Percentiles rank a stretch among this genome's conserved stretches.
Evolutionary conservation across 2,329 filamentous ascomycete genomes (phyloP).

Genomic region (Ophiostoma fasciatum): DNA sequence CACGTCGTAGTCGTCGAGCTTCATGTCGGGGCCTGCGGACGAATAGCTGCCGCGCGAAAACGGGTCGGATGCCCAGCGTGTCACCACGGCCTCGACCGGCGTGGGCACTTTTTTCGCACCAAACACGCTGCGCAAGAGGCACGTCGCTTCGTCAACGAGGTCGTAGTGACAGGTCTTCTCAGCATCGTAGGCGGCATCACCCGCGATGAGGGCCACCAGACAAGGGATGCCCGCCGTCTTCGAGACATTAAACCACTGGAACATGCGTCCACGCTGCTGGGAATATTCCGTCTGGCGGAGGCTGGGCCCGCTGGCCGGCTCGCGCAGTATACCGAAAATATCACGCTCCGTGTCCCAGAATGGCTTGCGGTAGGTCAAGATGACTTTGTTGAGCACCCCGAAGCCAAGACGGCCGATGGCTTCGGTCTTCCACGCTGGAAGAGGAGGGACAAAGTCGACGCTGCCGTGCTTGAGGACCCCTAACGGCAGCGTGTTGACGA

Average conservation of each 20-base stretch:
- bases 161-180: conserved; percentile 62
- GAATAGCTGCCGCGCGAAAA: conserved; percentile 96
- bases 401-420: conserved; percentile 78
- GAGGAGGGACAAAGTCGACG: conserved; percentile 72
- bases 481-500: conserved; percentile 82
- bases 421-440: conserved; percentile 75
- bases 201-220: conserved; percentile 86
- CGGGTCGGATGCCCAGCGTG: conserved; percentile 78
- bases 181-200: conserved; percentile 79
- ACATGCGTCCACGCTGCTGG: conserved; percentile 73
- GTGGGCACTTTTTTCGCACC: conserved; percentile 48
- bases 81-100: conserved; percentile 76
- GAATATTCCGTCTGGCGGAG: conserved; percentile 68
- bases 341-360: conserved; percentile 88
- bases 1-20: conserved; percentile 75
- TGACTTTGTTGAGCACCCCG: conserved; percentile 87
- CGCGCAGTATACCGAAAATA: conserved; percentile 83
- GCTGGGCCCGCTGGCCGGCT: conserved; percentile 54
- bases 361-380: conserved; percentile 72
- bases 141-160: conserved; percentile 67
- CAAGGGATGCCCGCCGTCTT: conserved; percentile 80
- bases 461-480: conserved; percentile 77
- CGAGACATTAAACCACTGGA: conserved; percentile 94
- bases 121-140: conserved; percentile 65
- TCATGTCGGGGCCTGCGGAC: conserved; percentile 71